Evolutionary conservation across 768 basidiomycete species (phyloP).

Genomic region (Suillus variegatus): DNA sequence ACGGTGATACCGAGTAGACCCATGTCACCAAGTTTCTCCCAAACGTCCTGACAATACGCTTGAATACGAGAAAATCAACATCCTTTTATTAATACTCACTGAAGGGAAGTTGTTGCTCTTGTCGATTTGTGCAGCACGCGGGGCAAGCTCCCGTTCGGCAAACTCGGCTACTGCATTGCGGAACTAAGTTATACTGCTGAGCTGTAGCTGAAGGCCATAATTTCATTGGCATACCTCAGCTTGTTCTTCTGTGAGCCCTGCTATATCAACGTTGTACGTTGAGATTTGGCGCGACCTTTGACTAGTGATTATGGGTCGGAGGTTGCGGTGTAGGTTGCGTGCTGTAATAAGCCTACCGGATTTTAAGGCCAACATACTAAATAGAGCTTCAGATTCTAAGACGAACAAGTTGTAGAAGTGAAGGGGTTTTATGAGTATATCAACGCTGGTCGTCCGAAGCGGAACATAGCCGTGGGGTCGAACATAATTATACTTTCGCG

Average conservation of each 20-base stretch:
- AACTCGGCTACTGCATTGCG: constrained; percentile 78
- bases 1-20: constrained; percentile 90
- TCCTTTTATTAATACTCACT: constrained; percentile 40
- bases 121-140: constrained; percentile 83
- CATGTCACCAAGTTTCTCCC: constrained; percentile 91
- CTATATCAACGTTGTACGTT: constrained; percentile 71
- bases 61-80: constrained; percentile 4
- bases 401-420: neutral
- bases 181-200: constrained; percentile 53
- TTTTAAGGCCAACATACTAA: neutral
- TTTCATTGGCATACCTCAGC: constrained; percentile 55
- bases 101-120: constrained; percentile 73
- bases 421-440: neutral
- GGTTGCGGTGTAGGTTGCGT: neutral
- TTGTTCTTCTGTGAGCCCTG: constrained; percentile 80
- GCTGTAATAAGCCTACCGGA: neutral
- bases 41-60: constrained; percentile 60
- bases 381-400: neutral
- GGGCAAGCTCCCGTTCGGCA: constrained; percentile 81
- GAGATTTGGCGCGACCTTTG: constrained; percentile 38
- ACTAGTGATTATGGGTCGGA: neutral
- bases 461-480: neutral
- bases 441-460: neutral
- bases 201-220: neutral
- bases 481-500: neutral